Evolutionary conservation across 2,329 filamentous ascomycete species (phyloP), one percentile per base, ranked within the genome.

Genomic region (Paecilomyces dactylethromorphus): DNA sequence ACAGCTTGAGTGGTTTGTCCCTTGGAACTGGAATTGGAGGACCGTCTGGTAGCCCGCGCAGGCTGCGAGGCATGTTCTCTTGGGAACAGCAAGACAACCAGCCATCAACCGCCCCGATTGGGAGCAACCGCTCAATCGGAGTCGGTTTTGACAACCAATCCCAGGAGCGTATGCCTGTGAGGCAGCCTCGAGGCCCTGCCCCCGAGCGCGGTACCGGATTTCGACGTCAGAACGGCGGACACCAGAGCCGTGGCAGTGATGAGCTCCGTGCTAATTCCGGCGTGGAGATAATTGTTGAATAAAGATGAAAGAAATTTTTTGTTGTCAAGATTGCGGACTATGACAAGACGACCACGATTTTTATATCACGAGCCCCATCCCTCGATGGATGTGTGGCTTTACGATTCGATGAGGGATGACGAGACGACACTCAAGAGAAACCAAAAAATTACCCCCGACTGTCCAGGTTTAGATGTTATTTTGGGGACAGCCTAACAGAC

Each of bases 241-340:
- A 87, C 70, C 81, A 83, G 66, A 74, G 80, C 58, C 82, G 84
- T 64, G 83, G 82, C 66, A 87, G 84, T 71, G 85, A 87, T 66
- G 85, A 87, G 70, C 75, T 87, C 60, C 83, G 83, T 58, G 79
- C 82, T 64, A 82, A 81, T 66, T 84, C 82, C 62, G 81, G 81
- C 59, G 81, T 85, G 63, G 83, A 86, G 71, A 85, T 87, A 69
- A 84, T 86, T 66, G 84, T 86, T 66, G 84, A 86, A 77, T 84
- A 84, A 74, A 71, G 52, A 61, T 45, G 61, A 65, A 61, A 59
- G 63, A 63, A 61, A 53, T 24, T 52, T 54, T 54, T 58, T 31
- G 22, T 58, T 54, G 50, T 54, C 56, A 39, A 39, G 22, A 52
- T 52, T 54, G 24, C 32, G 39, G 39, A 39, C 45, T 39, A 45